Base-by-base conservation (phyloP, 164 flowering plant species). In the Stephania yunnanensis region DNA sequence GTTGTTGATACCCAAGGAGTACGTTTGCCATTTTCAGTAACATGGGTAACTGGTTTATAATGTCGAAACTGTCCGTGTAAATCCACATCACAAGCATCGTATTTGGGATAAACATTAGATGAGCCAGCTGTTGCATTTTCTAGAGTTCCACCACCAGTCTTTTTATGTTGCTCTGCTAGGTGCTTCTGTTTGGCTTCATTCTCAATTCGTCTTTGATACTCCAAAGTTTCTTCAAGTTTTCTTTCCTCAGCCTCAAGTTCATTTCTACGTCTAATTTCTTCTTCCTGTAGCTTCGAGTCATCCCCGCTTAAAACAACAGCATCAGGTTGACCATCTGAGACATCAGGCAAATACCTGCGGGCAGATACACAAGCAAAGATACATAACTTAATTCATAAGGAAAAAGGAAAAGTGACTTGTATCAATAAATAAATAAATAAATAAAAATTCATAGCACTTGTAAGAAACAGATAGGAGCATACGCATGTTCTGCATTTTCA, bases 171-270 rank as follows among this genome's bases (percentile, higher is more conserved):
- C 85, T 91, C 98, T 13, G 92, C 93, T 65, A 94, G 89, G 76
- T 89, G 97, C 86, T 89, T 92, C 82, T 81, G 88, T 76, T 96
- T 96, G 44, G 97, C 96, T 83, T 96, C 98, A 77, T 91, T 83
- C 81, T 96, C 99, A 55, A 96, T 87, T 71, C 86, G 80, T 82
- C 97, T 88, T 80, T 96, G 99, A 82, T 89, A 92, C 81, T 92
- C 98, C 82, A 96, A 83, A 69, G 93, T 90, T 81, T 96, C 96
- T 83, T 94, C 93, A 78, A 96, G 94, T 87, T 88, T 91, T 83
- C 89, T 89, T 77, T 90, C 99, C 86, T 92, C 99, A 20, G 86
- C 98, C 85, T 94, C 99, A 82, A 96, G 92, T 84, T 92, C 92
- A 79, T 87, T 82, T 79, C 83, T 88, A 31, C 84, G 92, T 75